Percentiles rank a stretch among this genome's conserved stretches.
These are phyloP conservation scores for Sarocladium brachiariae DNA, from an alignment of 2,329 filamentous ascomycete genomes.

Conservation along the genomic window DNA sequence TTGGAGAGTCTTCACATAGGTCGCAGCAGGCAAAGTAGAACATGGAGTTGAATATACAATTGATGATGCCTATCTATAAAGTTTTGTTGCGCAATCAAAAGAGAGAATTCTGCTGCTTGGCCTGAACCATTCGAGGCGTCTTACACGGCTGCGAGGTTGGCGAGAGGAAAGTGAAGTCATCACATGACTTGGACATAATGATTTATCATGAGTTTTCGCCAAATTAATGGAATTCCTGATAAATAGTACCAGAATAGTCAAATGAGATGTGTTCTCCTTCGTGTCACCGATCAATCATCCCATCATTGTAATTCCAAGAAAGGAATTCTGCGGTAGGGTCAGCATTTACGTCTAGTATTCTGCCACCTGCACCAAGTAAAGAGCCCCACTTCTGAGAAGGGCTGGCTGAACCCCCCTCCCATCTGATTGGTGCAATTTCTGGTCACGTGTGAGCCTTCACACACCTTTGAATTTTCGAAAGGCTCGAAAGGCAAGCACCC, in stretches of 20 bases:
- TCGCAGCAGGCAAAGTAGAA: conserved; percentile 15
- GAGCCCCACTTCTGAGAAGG: conserved; percentile 5
- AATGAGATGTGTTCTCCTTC: not conserved
- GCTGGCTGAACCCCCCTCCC: conserved; percentile 2
- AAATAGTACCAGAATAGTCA: not conserved
- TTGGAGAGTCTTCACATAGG: conserved; percentile 48
- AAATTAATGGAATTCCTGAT: not conserved
- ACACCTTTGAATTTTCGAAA: conserved; percentile 8
- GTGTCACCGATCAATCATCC: too few relatives aligned
- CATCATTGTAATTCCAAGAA: not conserved
- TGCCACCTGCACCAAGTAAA: not conserved
- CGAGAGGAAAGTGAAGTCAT: conserved; percentile 5
- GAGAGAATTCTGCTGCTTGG: too few relatives aligned
- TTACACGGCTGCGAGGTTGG: not conserved
- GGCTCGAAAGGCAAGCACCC: conserved; percentile 3
- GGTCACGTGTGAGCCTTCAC: not conserved
- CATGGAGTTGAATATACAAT: conserved; percentile 4
- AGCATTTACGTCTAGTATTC: not conserved
- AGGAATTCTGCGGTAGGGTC: not conserved
- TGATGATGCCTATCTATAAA: too few relatives aligned
- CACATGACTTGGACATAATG: conserved; percentile 1
- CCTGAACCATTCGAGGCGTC: too few relatives aligned
- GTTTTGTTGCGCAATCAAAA: too few relatives aligned
- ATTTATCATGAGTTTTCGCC: conserved; percentile 3
- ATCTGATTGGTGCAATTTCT: not conserved